A percentile compares a stretch with the other conserved stretches of the same genome.
These are phyloP conservation scores for Stephania yunnanensis DNA, from an alignment of 164 flowering plant genomes.

Conservation along the genomic window DNA sequence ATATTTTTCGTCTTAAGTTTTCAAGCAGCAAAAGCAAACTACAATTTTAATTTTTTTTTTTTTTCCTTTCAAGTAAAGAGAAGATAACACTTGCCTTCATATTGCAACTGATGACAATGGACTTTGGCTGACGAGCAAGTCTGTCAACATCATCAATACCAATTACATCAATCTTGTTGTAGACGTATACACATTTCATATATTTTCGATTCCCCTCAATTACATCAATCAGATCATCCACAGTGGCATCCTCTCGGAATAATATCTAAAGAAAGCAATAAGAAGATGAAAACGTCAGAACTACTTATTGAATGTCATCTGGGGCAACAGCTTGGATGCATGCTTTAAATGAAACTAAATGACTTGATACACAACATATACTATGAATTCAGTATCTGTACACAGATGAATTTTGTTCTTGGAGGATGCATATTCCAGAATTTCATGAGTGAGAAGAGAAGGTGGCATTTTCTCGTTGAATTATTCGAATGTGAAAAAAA, in stretches of 20 bases:
- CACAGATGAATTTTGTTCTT: no score
- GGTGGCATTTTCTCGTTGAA: no score
- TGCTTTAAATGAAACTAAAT: neutral
- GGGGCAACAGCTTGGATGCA: neutral
- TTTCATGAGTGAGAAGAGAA: no score
- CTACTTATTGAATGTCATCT: neutral
- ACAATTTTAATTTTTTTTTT: neutral
- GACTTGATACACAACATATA: neutral
- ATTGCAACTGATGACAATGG: constrained; percentile 98
- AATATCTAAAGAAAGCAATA: constrained; percentile 42
- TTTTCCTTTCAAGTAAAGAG: neutral
- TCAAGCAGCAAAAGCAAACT: neutral
- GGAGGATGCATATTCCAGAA: no score
- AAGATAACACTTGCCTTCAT: constrained; percentile 49
- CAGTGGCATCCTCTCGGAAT: constrained; percentile 98
- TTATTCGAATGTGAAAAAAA: no score
- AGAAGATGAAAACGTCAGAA: neutral
- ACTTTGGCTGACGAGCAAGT: constrained; percentile 91
- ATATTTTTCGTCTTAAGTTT: neutral
- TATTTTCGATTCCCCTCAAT: constrained; percentile 98
- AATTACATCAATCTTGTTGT: constrained; percentile 96
- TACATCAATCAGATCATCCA: constrained; percentile 98
- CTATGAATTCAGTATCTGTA: neutral
- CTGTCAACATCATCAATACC: constrained; percentile 98
- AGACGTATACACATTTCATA: constrained; percentile 95